These are phyloP conservation scores for Pholiota conissans DNA, from an alignment of 768 basidiomycete genomes.

Conservation along the genomic window DNA sequence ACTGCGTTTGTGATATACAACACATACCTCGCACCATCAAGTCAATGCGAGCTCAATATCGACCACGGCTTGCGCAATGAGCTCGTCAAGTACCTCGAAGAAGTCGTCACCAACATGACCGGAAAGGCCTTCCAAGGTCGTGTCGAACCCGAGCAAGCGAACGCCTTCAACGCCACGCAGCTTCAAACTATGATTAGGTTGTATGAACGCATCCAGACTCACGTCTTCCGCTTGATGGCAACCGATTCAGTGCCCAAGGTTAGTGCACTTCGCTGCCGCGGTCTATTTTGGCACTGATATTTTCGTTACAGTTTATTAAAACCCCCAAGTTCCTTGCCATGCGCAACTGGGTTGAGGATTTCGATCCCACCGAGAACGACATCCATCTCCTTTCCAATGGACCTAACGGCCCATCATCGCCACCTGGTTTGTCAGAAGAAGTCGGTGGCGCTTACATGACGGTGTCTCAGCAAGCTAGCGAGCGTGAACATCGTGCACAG, in stretches of 20 bases:
- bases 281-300: slow-evolving; percentile 1
- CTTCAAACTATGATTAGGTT: slow-evolving; percentile 89
- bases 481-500: slow-evolving; percentile 57
- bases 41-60: slow-evolving; percentile 95
- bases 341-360: slow-evolving; percentile 77
- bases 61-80: slow-evolving; percentile 96
- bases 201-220: slow-evolving; percentile 95
- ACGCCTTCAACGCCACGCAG: slow-evolving; percentile 91
- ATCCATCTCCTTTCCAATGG: slow-evolving; percentile 52
- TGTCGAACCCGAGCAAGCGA: slow-evolving; percentile 79
- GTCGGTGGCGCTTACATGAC: slow-evolving; percentile 86
- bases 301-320: slow-evolving; percentile 72
- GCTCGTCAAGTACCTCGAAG: slow-evolving; percentile 89
- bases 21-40: slow-evolving; percentile 94
- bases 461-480: slow-evolving; percentile 76
- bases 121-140: slow-evolving; percentile 79
- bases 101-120: slow-evolving; percentile 76
- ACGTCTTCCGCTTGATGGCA: slow-evolving; percentile 97
- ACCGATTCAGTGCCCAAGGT: slow-evolving; percentile 99
- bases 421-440: slow-evolving; percentile 63
- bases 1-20: slow-evolving; percentile 94
- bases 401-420: slow-evolving; percentile 71
- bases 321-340: slow-evolving; percentile 79
- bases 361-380: slow-evolving; percentile 64
- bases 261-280: slow-evolving; percentile 5